Percentiles rank a stretch among this genome's conserved stretches.
These are phyloP conservation scores for Selaginella moellendorffii DNA, from an alignment of 75 land plant species.

Conservation along the genomic window DNA sequence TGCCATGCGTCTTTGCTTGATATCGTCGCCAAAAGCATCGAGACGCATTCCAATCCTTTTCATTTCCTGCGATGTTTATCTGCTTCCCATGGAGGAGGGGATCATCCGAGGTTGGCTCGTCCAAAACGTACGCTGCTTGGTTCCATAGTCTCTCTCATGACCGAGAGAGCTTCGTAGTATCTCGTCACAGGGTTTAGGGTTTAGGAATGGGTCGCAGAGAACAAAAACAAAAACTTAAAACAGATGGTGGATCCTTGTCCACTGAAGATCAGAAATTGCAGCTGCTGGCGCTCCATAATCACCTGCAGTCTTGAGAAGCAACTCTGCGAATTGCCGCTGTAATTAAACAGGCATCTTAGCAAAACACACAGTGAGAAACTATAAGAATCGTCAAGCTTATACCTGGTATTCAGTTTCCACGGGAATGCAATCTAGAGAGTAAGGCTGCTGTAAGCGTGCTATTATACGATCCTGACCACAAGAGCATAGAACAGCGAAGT, in stretches of 20 bases:
- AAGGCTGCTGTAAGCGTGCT: too few relatives aligned
- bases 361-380: neutral
- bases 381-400: too few relatives aligned
- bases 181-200: constrained; percentile 89
- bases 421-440: constrained; percentile 95
- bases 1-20: too few relatives aligned
- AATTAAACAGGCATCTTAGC: neutral
- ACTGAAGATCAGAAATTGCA: constrained; percentile 84
- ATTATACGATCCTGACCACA: too few relatives aligned
- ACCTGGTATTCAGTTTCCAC: constrained; percentile 99
- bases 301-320: constrained; percentile 91
- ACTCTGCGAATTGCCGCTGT: constrained; percentile 96
- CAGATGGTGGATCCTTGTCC: constrained; percentile 93
- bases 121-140: too few relatives aligned
- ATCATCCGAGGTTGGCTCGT: too few relatives aligned
- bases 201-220: constrained; percentile 95
- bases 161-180: too few relatives aligned
- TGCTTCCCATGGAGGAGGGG: constrained; percentile 22
- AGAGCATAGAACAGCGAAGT: neutral
- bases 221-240: too few relatives aligned
- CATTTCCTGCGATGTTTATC: constrained; percentile 10
- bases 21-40: too few relatives aligned
- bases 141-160: too few relatives aligned
- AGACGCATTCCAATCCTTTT: too few relatives aligned
- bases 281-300: constrained; percentile 95